Evolutionary conservation across 306 rosid genomes (phyloP).

Genomic region (Calophaca sinica): DNA sequence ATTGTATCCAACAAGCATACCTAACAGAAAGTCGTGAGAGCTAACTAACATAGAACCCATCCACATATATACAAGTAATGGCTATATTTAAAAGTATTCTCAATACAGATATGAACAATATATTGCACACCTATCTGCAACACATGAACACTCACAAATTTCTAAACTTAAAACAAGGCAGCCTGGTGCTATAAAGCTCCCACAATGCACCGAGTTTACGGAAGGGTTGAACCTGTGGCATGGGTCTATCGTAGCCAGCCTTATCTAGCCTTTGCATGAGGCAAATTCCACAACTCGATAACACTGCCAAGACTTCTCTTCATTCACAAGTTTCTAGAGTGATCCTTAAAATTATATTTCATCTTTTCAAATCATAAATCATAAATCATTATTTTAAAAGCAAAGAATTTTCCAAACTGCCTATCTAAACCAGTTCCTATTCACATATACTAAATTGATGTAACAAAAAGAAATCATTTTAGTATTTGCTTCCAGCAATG

Average conservation of each 20-base stretch:
- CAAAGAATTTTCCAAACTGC: slow-evolving; percentile 19
- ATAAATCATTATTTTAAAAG: slow-evolving; percentile 27
- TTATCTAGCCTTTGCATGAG: slow-evolving; percentile 18
- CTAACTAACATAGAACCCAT: slow-evolving; percentile 31
- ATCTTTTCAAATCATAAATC: slow-evolving; percentile 7
- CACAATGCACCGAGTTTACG: not conserved
- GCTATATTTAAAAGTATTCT: slow-evolving; percentile 27
- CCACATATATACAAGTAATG: slow-evolving; percentile 16
- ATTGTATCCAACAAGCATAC: slow-evolving; percentile 79
- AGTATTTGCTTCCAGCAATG: slow-evolving; percentile 25
- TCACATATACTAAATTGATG: slow-evolving; percentile 19
- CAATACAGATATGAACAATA: slow-evolving; percentile 25
- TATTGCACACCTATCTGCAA: slow-evolving; percentile 15
- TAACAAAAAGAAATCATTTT: slow-evolving; percentile 8
- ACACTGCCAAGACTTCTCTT: not conserved
- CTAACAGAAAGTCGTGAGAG: slow-evolving; percentile 53
- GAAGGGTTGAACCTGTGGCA: not conserved
- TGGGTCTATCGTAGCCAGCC: slow-evolving; percentile 6
- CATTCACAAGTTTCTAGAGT: slow-evolving; percentile 31
- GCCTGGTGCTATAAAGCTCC: slow-evolving; percentile 4
- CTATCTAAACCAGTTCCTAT: slow-evolving; percentile 15
- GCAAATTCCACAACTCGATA: slow-evolving; percentile 5
- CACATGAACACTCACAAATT: slow-evolving; percentile 8
- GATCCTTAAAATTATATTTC: slow-evolving; percentile 24
- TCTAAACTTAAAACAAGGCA: not conserved